These are phyloP conservation scores for Trypanosoma scelopori DNA, from an alignment of 208 protist genomes.

Conservation along the genomic window DNA sequence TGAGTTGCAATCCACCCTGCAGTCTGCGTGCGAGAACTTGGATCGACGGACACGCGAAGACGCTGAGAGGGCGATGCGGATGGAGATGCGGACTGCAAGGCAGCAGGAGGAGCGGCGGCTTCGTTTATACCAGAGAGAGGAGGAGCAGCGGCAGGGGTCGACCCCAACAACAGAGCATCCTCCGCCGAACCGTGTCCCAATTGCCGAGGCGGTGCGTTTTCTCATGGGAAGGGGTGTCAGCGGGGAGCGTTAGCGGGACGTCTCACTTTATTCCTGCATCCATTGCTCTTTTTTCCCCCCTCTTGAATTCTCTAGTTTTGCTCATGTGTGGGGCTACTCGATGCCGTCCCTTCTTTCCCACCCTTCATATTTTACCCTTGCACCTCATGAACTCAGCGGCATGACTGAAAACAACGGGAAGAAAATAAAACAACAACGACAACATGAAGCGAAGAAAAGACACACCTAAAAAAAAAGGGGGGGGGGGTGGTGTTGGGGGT, in stretches of 20 bases:
- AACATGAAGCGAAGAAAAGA: too few relatives aligned
- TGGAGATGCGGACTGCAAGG: slow-evolving; percentile 1
- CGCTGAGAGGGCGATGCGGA: slow-evolving; percentile 39
- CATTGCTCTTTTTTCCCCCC: slow-evolving; percentile 14
- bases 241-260: neutral
- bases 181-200: slow-evolving; percentile 30
- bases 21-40: slow-evolving; percentile 4
- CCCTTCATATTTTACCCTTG: neutral
- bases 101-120: neutral
- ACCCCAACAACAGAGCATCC: neutral
- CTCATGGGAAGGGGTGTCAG: slow-evolving; percentile 33
- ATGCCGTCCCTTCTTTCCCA: slow-evolving; percentile 16
- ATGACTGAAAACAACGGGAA: too few relatives aligned
- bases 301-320: too few relatives aligned
- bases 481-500: too few relatives aligned
- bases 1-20: slow-evolving; percentile 11
- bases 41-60: slow-evolving; percentile 22
- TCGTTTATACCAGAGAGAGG: slow-evolving; percentile 2
- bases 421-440: neutral
- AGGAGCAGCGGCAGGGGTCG: neutral
- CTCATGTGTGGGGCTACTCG: too few relatives aligned
- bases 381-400: neutral
- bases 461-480: neutral
- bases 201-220: slow-evolving; percentile 47
- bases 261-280: slow-evolving; percentile 1